Conservation (phyloP, 345 rosid species). For the Syzygium jambos region DNA sequence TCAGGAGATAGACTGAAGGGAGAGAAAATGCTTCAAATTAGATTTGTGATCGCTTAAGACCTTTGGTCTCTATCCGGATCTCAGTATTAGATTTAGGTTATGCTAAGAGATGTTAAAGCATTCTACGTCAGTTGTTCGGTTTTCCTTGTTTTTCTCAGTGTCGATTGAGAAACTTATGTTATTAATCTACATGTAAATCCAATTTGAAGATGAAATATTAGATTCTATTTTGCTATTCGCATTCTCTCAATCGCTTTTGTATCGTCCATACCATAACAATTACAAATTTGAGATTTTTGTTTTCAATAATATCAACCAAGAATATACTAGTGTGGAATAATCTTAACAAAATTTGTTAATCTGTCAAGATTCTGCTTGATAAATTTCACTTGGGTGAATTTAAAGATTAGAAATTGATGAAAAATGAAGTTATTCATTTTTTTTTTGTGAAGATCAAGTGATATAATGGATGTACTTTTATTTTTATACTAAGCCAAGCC, state of each 20-base stretch:
- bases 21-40: neutral
- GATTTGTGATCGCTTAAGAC: neutral
- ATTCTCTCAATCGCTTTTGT: neutral
- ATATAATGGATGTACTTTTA: neutral
- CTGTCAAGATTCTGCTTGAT: neutral
- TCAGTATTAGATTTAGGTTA: neutral
- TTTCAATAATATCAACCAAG: neutral
- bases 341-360: neutral
- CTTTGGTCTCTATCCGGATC: neutral
- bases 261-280: neutral
- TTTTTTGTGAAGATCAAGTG: neutral
- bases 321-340: neutral
- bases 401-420: neutral
- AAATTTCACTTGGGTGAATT: neutral
- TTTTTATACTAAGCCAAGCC: no score
- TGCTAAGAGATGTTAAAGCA: neutral
- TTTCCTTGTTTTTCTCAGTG: neutral
- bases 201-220: neutral
- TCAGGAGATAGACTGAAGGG: neutral
- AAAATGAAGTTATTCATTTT: neutral
- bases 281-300: neutral
- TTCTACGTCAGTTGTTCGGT: neutral
- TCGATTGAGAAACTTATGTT: neutral
- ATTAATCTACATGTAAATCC: neutral
- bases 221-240: neutral